phyloP scores from a whole-genome alignment of 257 asterid species.

The Anisodus acutangulus region DNA sequence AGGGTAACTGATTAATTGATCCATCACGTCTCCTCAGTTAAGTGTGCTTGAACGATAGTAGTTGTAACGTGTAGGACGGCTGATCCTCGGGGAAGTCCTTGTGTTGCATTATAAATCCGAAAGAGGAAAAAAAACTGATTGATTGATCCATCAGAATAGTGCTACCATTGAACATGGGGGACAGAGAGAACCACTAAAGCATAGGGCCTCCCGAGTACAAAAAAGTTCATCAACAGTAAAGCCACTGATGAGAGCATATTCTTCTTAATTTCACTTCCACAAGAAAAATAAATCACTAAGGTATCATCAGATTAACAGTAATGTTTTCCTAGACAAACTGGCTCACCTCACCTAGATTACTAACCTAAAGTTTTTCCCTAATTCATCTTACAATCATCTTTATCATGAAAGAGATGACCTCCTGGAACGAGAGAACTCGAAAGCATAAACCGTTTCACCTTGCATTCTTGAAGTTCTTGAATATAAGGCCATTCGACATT shows the following conservation, averaged over 20 bases:
- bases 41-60: no score
- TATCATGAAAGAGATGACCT: not conserved
- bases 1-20: no score
- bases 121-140: not conserved
- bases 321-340: not conserved
- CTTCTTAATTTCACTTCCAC: not conserved
- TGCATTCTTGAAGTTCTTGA: not conserved
- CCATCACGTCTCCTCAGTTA: no score
- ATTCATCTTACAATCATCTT: not conserved
- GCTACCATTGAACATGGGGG: not conserved
- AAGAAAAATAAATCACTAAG: not conserved
- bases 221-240: not conserved
- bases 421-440: not conserved
- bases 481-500: not conserved
- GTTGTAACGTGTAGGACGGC: no score
- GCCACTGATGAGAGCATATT: not conserved
- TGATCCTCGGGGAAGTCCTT: no score
- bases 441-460: not conserved
- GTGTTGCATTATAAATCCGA: no score
- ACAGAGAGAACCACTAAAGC: not conserved
- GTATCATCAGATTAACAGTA: conserved; percentile 3
- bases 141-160: not conserved
- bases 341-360: not conserved
- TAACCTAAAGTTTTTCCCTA: not conserved
- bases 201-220: not conserved